These are phyloP conservation scores for Ophiocordyceps australis DNA, from an alignment of 2,329 filamentous ascomycete genomes.

Conservation along the genomic window DNA sequence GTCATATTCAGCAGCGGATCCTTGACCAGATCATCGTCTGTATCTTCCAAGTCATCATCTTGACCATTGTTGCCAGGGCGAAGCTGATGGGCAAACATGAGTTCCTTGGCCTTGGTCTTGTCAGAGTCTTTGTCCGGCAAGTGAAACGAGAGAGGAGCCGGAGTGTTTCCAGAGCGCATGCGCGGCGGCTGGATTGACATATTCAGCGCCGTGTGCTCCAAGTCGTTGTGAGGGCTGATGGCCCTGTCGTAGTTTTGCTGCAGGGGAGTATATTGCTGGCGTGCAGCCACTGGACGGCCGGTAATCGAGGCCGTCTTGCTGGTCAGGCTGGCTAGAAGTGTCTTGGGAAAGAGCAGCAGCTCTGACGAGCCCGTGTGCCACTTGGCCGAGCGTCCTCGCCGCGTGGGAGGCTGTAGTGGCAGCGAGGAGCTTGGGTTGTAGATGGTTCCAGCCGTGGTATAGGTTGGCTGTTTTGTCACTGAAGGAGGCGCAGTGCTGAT, in stretches of 20 bases:
- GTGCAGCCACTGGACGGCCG: not conserved
- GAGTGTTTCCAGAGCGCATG: conserved; percentile 10
- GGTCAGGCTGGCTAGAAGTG: conserved; percentile 16
- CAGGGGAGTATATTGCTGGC: conserved; percentile 27
- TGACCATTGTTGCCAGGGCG: conserved; percentile 10
- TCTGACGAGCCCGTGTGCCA: conserved; percentile 14
- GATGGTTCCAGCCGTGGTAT: conserved; percentile 38
- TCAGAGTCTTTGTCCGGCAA: conserved; percentile 5
- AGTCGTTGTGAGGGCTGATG: conserved; percentile 17
- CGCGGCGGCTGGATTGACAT: conserved; percentile 10
- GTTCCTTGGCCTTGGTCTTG: conserved; percentile 5
- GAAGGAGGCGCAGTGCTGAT: conserved; percentile 6
- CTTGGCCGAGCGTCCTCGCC: conserved; percentile 28
- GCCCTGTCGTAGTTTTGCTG: conserved; percentile 36
- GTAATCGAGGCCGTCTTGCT: conserved; percentile 6
- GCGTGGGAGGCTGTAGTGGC: conserved; percentile 30
- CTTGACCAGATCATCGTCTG: conserved; percentile 10
- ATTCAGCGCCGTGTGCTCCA: conserved; percentile 8
- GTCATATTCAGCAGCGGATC: conserved; percentile 18
- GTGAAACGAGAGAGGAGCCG: conserved; percentile 5
- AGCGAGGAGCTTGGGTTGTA: conserved; percentile 27
- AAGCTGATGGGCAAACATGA: conserved; percentile 10
- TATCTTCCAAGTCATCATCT: conserved; percentile 11
- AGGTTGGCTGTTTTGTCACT: conserved; percentile 19
- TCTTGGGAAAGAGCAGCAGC: conserved; percentile 17